Evolutionary conservation across 352 stramenopile species (phyloP).

Genomic region (Phytophthora pisi): DNA sequence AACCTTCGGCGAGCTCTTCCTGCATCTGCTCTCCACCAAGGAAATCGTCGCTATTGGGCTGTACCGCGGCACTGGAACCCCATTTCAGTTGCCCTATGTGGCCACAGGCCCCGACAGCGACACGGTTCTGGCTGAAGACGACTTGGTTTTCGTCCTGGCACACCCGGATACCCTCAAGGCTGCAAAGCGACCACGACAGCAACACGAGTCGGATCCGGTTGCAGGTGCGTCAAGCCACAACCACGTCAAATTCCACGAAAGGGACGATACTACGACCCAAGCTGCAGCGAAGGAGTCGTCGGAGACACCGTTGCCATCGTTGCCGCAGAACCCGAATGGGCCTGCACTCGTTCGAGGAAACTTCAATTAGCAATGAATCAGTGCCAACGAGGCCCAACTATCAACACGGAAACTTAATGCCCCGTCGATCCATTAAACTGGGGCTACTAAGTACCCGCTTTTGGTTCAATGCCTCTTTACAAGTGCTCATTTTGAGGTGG

Average conservation of each 20-base stretch:
- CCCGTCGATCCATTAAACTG: too few species aligned
- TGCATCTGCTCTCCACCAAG: constrained; percentile 47
- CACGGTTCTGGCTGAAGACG: constrained; percentile 50
- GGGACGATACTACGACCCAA: background rate
- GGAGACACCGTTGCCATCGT: constrained; percentile 7
- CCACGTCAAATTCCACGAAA: constrained; percentile 19
- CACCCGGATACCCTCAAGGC: constrained; percentile 40
- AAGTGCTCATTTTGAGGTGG: background rate
- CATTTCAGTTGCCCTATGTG: constrained; percentile 60
- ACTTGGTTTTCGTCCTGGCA: constrained; percentile 66
- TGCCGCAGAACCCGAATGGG: constrained; percentile 14
- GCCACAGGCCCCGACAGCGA: constrained; percentile 51
- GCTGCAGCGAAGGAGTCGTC: constrained; percentile 2
- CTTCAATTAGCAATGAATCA: constrained; percentile 14
- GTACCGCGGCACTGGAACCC: constrained; percentile 46
- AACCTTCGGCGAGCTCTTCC: constrained; percentile 63
- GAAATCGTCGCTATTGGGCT: constrained; percentile 60
- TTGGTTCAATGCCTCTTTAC: too few species aligned
- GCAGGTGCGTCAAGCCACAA: constrained; percentile 9
- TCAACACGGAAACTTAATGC: constrained; percentile 13
- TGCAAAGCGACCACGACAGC: constrained; percentile 14
- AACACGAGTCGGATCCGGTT: constrained; percentile 8
- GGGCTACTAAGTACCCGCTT: too few species aligned
- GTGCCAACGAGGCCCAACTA: background rate
- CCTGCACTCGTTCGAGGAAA: constrained; percentile 8